Evolutionary conservation across 306 rosid species (phyloP).

Genomic region (Comarum palustre): DNA sequence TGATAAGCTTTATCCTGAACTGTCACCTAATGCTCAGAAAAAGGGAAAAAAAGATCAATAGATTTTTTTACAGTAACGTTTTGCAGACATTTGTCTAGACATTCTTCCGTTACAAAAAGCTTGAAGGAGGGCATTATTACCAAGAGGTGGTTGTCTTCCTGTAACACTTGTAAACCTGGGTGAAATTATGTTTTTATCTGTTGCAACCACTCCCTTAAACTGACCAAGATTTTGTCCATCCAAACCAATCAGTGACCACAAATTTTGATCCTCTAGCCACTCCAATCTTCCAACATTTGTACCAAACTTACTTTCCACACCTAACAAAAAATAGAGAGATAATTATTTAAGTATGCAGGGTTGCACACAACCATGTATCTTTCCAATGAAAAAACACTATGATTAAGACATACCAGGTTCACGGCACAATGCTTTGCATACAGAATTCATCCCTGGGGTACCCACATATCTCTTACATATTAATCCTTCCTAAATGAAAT

Average conservation of each 20-base stretch:
- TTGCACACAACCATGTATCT: slow-evolving; percentile 17
- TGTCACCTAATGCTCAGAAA: background rate
- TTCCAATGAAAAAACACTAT: slow-evolving; percentile 20
- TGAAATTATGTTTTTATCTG: slow-evolving; percentile 77
- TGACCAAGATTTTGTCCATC: slow-evolving; percentile 75
- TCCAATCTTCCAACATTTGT: slow-evolving; percentile 59
- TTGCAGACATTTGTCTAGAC: background rate
- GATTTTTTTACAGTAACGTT: background rate
- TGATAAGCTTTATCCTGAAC: slow-evolving; percentile 5
- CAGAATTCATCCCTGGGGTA: slow-evolving; percentile 91
- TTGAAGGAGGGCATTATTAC: slow-evolving; percentile 41
- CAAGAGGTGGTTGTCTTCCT: slow-evolving; percentile 68
- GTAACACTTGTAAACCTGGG: slow-evolving; percentile 58
- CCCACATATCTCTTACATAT: slow-evolving; percentile 71
- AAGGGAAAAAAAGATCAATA: background rate
- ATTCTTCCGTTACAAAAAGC: background rate
- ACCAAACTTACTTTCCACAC: slow-evolving; percentile 80
- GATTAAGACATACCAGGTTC: slow-evolving; percentile 56
- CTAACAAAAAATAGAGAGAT: slow-evolving; percentile 33
- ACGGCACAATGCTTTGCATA: slow-evolving; percentile 72
- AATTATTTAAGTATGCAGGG: slow-evolving; percentile 9
- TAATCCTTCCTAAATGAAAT: slow-evolving; percentile 55
- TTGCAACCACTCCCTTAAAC: slow-evolving; percentile 74
- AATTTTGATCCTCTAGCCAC: slow-evolving; percentile 64
- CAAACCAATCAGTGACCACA: slow-evolving; percentile 64